Conservation (phyloP, 306 rosid genomes). For the Lotus japonicus region DNA sequence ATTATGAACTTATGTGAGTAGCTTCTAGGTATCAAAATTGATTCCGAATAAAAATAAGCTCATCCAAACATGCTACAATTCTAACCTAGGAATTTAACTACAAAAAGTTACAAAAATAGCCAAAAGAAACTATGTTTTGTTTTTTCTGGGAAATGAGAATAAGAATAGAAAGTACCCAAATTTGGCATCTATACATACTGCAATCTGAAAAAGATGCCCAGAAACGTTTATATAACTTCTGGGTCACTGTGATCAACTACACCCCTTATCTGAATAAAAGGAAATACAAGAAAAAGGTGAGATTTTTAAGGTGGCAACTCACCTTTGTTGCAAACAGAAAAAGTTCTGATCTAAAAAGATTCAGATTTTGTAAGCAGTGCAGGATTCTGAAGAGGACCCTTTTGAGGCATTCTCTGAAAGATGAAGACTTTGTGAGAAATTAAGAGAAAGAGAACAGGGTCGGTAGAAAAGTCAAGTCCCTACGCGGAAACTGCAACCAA, state of each 20-base stretch:
- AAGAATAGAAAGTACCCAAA: conserved; percentile 4
- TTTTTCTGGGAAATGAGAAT: not conserved
- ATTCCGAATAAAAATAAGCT: too few relatives aligned
- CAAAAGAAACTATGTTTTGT: not conserved
- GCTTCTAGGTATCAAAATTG: too few relatives aligned
- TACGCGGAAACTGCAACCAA: conserved; percentile 40
- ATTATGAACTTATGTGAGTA: too few relatives aligned
- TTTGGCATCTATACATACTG: not conserved
- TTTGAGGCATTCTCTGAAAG: conserved; percentile 7
- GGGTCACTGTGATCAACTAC: not conserved
- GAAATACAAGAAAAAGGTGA: not conserved
- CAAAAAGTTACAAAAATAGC: not conserved
- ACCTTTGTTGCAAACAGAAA: conserved; percentile 27
- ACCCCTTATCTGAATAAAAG: not conserved
- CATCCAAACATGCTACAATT: too few relatives aligned
- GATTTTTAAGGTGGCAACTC: not conserved
- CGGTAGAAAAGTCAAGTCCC: conserved; percentile 12
- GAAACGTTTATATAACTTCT: not conserved
- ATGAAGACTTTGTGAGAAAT: not conserved
- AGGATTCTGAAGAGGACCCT: conserved; percentile 1
- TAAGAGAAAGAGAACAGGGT: not conserved
- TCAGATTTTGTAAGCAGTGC: not conserved
- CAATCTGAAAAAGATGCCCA: not conserved
- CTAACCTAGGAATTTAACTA: not conserved
- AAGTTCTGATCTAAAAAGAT: conserved; percentile 9